These are phyloP conservation scores for Nannochloris sp. DNA, from an alignment of 139 green algal genomes.

Conservation along the genomic window DNA sequence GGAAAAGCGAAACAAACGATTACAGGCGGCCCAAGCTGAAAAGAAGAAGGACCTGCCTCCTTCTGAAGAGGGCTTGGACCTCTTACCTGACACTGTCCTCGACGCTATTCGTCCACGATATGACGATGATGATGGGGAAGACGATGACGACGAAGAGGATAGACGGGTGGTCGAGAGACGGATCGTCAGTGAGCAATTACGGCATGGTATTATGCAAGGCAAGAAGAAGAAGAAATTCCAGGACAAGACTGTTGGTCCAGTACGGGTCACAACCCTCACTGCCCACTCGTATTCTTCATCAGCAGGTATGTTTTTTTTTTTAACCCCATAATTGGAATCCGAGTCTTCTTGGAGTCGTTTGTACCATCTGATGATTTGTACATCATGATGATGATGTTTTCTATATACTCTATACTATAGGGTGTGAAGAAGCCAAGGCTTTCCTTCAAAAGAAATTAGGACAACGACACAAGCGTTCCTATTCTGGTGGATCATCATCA, in stretches of 20 bases:
- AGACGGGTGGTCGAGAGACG: not conserved
- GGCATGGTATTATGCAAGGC: not conserved
- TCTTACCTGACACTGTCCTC: slow-evolving; percentile 8
- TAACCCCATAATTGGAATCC: no score
- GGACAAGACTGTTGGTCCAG: not conserved
- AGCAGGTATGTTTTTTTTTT: no score
- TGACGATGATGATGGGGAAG: not conserved
- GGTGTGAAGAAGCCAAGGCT: no score
- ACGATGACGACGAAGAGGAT: not conserved
- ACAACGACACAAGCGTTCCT: no score
- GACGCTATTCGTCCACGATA: not conserved
- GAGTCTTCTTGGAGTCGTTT: no score
- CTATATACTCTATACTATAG: no score
- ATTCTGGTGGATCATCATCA: no score
- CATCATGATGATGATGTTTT: no score
- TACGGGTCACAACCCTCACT: not conserved
- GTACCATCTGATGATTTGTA: no score
- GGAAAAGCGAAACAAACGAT: no score
- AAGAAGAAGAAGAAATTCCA: not conserved
- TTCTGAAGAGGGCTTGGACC: not conserved
- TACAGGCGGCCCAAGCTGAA: not conserved
- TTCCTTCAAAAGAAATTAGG: no score
- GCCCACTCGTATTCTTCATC: not conserved
- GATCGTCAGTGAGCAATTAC: slow-evolving; percentile 8
- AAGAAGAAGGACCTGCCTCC: not conserved